These are phyloP conservation scores for Pseudogymnoascus sp. DNA, from an alignment of 2,329 filamentous ascomycete species.

Conservation along the genomic window DNA sequence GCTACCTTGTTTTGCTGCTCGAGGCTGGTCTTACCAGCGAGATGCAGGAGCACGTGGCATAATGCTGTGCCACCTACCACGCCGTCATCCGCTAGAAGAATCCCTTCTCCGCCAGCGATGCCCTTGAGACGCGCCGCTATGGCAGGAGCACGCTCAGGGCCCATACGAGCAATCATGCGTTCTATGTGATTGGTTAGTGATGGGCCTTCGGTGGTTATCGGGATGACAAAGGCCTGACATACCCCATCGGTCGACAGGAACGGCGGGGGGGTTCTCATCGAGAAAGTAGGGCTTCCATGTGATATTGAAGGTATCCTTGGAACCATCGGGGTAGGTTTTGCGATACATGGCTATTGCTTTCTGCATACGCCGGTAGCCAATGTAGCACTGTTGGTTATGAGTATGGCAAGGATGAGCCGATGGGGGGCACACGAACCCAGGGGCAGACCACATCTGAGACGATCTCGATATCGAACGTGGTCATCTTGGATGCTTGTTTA, in stretches of 20 bases:
- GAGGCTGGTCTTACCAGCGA: neutral
- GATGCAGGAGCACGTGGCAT: neutral
- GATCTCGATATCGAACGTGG: slow-evolving; percentile 66
- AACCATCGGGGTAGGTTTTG: slow-evolving; percentile 46
- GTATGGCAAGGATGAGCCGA: neutral
- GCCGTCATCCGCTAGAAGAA: neutral
- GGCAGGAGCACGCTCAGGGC: neutral
- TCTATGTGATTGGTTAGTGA: neutral
- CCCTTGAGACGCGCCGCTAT: neutral
- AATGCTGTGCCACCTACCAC: neutral
- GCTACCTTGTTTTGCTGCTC: slow-evolving; percentile 48
- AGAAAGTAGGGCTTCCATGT: slow-evolving; percentile 77
- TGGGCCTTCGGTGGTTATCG: neutral
- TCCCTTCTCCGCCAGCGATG: neutral
- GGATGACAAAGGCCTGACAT: neutral
- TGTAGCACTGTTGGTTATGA: slow-evolving; percentile 46
- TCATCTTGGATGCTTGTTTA: slow-evolving; percentile 42
- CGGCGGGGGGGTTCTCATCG: slow-evolving; percentile 32
- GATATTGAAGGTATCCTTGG: slow-evolving; percentile 61
- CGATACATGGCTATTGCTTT: slow-evolving; percentile 62
- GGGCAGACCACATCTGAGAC: slow-evolving; percentile 79
- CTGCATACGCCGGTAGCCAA: slow-evolving; percentile 69
- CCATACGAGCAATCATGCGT: neutral
- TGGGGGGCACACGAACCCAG: slow-evolving; percentile 27
- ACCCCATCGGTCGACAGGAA: neutral